Evolutionary conservation across 2,329 filamentous ascomycete species (phyloP), one percentile per base, ranked within the genome.

Genomic region (Hymenoscyphus infarciens): DNA sequence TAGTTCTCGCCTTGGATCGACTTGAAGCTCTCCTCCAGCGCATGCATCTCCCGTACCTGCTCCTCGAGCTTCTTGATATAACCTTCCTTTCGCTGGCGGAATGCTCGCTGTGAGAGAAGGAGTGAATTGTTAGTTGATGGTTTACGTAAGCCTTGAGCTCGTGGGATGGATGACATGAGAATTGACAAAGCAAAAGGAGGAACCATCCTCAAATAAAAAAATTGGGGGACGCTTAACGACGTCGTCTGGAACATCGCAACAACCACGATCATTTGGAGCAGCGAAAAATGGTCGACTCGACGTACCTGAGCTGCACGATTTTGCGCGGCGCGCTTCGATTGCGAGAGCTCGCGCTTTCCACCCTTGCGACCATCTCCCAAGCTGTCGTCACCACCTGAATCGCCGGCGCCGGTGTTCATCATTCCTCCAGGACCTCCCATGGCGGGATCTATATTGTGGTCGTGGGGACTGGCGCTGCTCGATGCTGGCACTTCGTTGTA

Each of bases 41-140:
- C 83, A 69, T 86, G 83, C 68, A 87, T 90, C 33, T 95, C 91
- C 71, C 91, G 88, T 59, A 97, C 92, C 75, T 98, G 91, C 74
- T 95, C 90, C 77, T 99, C 95, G 6, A 99, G 84, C 75, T 96
- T 96, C 80, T 96, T 96, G 76, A 99, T 99, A 76, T 99, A 97
- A 55, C 91, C 91, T 77, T 99, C 95, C 75, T 99, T 99, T 66
- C 95, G 90, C 78, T 98, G 93, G 52, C 95, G 91, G 78, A 99
- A 99, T 52, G 95, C 95, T 75, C 95, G 87, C 94, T 99, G 72
- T 76, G 74, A 25, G 13, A 5, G 8, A 11, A 71, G 69, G 45
- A 56, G 29, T 31, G 11, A n/a, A 54, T 38, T 25, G 58, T 60
- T 45, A 60, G 58, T 59, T 27, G 56, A 61, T 63, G 55, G 58